Evolutionary conservation across 2,329 filamentous ascomycete genomes (phyloP).

Genomic region (Beauveria medogensis): DNA sequence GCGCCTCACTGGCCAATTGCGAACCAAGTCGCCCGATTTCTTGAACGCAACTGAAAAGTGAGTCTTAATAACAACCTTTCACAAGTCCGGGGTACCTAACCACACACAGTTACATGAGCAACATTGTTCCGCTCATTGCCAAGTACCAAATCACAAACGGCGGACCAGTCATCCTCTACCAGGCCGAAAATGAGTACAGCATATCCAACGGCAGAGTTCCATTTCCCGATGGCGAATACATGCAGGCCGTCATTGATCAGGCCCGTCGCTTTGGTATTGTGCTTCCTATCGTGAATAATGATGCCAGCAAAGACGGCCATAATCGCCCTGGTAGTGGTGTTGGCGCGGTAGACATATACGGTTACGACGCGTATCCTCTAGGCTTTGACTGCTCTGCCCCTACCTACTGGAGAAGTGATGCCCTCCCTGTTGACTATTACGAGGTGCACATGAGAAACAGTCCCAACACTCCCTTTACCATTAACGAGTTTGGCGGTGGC

Average conservation of each 20-base stretch:
- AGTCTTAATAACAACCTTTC: neutral
- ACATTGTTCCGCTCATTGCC: conserved; percentile 53
- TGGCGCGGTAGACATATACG: conserved; percentile 30
- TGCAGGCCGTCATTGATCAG: conserved; percentile 58
- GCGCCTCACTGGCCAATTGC: conserved; percentile 47
- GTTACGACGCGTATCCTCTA: conserved; percentile 38
- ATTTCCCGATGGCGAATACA: conserved; percentile 58
- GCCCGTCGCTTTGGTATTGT: conserved; percentile 55
- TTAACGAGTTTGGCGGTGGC: conserved; percentile 58
- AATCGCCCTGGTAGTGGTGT: conserved; percentile 15
- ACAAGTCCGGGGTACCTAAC: neutral
- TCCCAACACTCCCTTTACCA: conserved; percentile 53
- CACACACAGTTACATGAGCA: conserved; percentile 40
- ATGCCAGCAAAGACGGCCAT: conserved; percentile 37
- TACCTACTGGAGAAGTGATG: conserved; percentile 46
- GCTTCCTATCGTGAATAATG: conserved; percentile 63
- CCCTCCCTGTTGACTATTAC: conserved; percentile 49
- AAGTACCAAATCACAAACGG: conserved; percentile 67
- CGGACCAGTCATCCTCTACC: conserved; percentile 61
- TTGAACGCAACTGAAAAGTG: conserved; percentile 54
- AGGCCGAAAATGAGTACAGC: conserved; percentile 62
- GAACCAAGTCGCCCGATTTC: conserved; percentile 49
- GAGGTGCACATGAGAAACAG: conserved; percentile 49
- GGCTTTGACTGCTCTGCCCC: conserved; percentile 35
- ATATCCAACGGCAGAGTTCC: conserved; percentile 24